Evolutionary conservation across 2,329 filamentous ascomycete species (phyloP), one percentile per base, ranked within the genome.

Genomic region (Penicillium occitanis): DNA sequence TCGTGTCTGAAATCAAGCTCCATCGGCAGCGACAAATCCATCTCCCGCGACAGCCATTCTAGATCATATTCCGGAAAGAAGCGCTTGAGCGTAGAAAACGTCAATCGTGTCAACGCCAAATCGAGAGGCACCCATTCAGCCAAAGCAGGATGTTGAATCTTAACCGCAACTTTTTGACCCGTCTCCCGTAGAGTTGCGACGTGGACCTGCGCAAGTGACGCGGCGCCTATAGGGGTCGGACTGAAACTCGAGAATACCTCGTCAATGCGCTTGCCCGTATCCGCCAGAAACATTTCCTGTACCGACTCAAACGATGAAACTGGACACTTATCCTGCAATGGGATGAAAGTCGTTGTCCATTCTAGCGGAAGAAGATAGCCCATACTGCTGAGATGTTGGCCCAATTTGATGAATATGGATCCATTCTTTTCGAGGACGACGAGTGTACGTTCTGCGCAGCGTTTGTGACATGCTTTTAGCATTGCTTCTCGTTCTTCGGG

Each of bases 11-110:
- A 99, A 76, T 99, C 91, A 62, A 99, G 84, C 78, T 99, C 95
- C 75, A 94, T 89, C 0, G 95, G 95, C 6, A 99, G 81, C 2
- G 93, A 97, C 22, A 88, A 80, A 67, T 97, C 92, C 90, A 99
- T 96, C 79, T 99, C 95, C 7, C 89, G 88, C 0, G 92, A 93
- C 10, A 99, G 83, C 95, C 95, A 99, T 74, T 96, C 93, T 33
- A 99, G 84, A 77, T 99, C 95, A 77, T 99, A 99, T 72, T 98
- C 93, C 2, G 96, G 96, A 75, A 99, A 99, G 83, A 94, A 97
- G 66, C 87, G 86, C 79, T 96, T 97, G 67, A 99, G 82, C 0
- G 90, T 95, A 11, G 89, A 88, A 78, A 99, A 99, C 0, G 93
- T 96, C 73, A 95, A 96, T 44, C 87, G 83, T 5, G 95, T 99